Evolutionary conservation across 2,329 filamentous ascomycete genomes (phyloP).

Genomic region (Ramichloridium luteum): DNA sequence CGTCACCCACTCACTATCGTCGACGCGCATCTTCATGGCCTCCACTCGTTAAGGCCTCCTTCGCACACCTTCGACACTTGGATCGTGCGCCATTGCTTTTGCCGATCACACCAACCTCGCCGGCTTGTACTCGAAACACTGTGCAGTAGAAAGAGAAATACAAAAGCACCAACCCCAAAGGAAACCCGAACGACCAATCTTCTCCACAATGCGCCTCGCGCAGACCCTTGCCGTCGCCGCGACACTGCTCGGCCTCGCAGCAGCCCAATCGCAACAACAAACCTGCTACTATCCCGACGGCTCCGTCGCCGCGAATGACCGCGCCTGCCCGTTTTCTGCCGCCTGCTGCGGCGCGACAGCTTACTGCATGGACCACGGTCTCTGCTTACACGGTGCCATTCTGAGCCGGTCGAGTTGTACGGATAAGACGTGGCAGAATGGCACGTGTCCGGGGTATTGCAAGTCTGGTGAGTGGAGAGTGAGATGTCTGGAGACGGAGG

Average conservation of each 20-base stretch:
- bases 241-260: slow-evolving; percentile 7
- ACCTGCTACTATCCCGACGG: slow-evolving; percentile 24
- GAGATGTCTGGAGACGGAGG: not conserved
- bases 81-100: not conserved
- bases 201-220: slow-evolving; percentile 3
- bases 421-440: slow-evolving; percentile 21
- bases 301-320: slow-evolving; percentile 14
- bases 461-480: slow-evolving; percentile 13
- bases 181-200: slow-evolving; percentile 4
- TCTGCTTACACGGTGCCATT: slow-evolving; percentile 22
- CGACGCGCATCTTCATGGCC: not conserved
- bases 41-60: not conserved
- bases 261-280: slow-evolving; percentile 15
- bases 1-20: too few relatives aligned
- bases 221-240: slow-evolving; percentile 8
- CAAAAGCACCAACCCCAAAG: slow-evolving; percentile 2
- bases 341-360: slow-evolving; percentile 19
- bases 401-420: slow-evolving; percentile 22
- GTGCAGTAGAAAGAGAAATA: not conserved
- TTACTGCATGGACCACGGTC: slow-evolving; percentile 23
- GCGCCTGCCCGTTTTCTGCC: slow-evolving; percentile 11
- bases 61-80: not conserved
- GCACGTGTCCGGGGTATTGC: slow-evolving; percentile 21
- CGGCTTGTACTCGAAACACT: not conserved
- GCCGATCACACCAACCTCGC: not conserved